Evolutionary conservation across 129 eudicot species (phyloP).

Genomic region (Rutidosis leptorrhynchoides): DNA sequence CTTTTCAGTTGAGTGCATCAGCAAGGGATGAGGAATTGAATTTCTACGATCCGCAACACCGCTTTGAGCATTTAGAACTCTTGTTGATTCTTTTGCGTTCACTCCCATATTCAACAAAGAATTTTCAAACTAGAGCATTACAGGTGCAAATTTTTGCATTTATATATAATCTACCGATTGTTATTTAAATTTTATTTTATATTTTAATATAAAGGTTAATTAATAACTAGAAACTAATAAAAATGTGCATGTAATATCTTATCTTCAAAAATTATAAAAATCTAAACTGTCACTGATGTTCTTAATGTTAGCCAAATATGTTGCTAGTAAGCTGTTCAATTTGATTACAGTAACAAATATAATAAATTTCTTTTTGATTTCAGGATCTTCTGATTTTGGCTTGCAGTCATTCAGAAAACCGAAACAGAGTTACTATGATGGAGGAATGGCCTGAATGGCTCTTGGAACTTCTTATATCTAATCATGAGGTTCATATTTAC

Average conservation of each 20-base stretch:
- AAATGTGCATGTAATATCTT: background rate
- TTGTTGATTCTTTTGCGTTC: constrained; percentile 79
- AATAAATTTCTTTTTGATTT: constrained; percentile 35
- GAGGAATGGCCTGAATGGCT: constrained; percentile 99
- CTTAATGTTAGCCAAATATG: no score
- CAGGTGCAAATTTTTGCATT: constrained; percentile 51
- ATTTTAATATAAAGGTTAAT: background rate
- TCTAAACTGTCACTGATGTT: background rate
- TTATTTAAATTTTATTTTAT: background rate
- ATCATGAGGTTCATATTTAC: constrained; percentile 61
- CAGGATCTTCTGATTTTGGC: constrained; percentile 99
- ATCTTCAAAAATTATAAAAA: background rate
- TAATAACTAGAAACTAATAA: constrained; percentile 6
- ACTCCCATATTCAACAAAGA: constrained; percentile 64
- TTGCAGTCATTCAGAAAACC: constrained; percentile 85
- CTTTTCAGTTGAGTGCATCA: constrained; percentile 61
- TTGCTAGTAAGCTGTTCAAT: background rate
- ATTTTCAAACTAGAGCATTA: constrained; percentile 69
- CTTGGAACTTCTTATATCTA: constrained; percentile 90
- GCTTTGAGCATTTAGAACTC: constrained; percentile 78
- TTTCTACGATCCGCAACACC: constrained; percentile 82
- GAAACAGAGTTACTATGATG: constrained; percentile 73
- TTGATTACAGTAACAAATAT: background rate
- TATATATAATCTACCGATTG: background rate
- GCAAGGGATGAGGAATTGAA: constrained; percentile 79